Base-by-base conservation (phyloP, 2,329 filamentous ascomycete species). In the Phialophora macrospora region DNA sequence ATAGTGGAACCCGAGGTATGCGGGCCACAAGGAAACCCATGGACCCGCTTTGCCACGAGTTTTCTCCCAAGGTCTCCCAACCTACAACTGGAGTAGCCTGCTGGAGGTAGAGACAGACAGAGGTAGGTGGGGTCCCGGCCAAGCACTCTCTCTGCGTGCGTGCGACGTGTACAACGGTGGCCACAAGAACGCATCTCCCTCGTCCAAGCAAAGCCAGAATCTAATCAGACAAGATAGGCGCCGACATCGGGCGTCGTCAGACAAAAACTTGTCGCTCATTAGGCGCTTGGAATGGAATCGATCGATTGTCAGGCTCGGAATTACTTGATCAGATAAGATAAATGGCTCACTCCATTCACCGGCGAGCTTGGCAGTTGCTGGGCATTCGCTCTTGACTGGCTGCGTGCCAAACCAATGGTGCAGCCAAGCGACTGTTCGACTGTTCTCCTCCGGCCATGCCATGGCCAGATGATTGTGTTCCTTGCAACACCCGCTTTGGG, bases 211-310 rank as follows among this genome's bases (percentile, higher is more conserved):
- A 55, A 44, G 17, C 34, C 14, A 2, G 38, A 6, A 65, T 62
- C 59, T 64, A 63, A 68, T 68, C 68, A 62, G 68, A 70, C 65
- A 69, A 65, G 67, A 70, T 70, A 41, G 32, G 14, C 46, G 51
- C 63, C 63, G 63, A 54, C 55, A n/a, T 65, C 63, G 63, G 63
- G 14, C 9, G 41, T 26, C 38, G 48, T n/a, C 38, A n/a, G 38
- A 44, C 24, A 28, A 14, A 54, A 6, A 22, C 9, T 22, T 7
- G 30, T 30, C 46, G 8, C 30, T 48, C 55, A 64, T 34, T 11
- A 26, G 26, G 24, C 22, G 34, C 20, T 38, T 22, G 48, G 22
- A 52, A 28, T 26, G 8, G 9, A 56, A 49, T 17, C 17, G 14
- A n/a, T 48, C 48, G 30, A 30, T 11, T 46, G 65, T 61, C 65